Conservation (phyloP, 78 protist species). For the Dictyostelium citrinum region DNA sequence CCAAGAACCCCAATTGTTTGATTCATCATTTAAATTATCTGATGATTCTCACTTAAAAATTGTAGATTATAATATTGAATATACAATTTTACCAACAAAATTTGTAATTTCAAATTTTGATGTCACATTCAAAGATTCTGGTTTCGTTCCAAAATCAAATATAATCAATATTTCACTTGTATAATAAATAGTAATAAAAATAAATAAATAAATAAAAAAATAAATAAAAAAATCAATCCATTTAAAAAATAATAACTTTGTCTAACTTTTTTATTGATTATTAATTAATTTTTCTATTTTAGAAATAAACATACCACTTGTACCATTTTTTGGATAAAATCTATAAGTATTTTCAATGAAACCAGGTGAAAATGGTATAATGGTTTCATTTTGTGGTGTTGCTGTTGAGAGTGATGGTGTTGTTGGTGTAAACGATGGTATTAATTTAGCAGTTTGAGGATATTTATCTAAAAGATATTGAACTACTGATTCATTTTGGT, state of each 20-base stretch:
- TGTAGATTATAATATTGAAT: constrained; percentile 10
- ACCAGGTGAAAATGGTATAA: constrained; percentile 35
- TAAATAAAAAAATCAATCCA: background rate
- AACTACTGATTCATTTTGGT: constrained; percentile 85
- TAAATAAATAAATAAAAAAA: background rate
- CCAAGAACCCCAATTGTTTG: constrained; percentile 7
- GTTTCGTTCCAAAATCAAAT: constrained; percentile 28
- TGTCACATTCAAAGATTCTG: constrained; percentile 31
- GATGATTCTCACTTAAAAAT: background rate
- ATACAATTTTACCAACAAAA: background rate
- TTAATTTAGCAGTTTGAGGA: background rate
- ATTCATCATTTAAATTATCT: background rate
- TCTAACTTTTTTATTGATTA: background rate
- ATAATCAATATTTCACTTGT: constrained; percentile 2
- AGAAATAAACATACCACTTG: constrained; percentile 77
- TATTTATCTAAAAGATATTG: constrained; percentile 27
- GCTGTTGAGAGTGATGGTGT: too few relatives aligned
- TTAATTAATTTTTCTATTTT: constrained; percentile 36
- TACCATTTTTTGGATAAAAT: constrained; percentile 77
- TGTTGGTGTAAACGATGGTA: constrained; percentile 37
- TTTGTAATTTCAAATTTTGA: constrained; percentile 29
- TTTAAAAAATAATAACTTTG: background rate
- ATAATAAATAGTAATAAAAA: background rate
- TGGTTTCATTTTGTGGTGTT: background rate
- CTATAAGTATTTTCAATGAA: constrained; percentile 55